Base-by-base conservation (phyloP, 2,329 filamentous ascomycete species). In the Coniochaeta prunicola region DNA sequence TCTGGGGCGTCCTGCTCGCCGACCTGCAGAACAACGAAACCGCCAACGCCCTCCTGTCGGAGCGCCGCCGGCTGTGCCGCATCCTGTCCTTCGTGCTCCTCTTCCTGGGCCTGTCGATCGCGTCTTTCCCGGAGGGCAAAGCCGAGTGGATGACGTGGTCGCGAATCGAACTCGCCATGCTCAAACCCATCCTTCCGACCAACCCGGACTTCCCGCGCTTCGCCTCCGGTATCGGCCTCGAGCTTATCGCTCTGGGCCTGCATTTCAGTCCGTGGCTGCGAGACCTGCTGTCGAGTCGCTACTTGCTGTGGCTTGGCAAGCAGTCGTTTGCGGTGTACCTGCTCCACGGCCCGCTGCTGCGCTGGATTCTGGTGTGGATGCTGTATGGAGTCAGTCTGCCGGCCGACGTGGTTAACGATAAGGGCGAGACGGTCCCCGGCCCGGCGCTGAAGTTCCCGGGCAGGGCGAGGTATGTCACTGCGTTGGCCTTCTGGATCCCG, bases 271-370 rank as follows among this genome's bases (percentile, higher is more conserved):
- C 76, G 1, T 68, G 71, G 30, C 70, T 80, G 31, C 83, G 84
- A 61, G 76, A 76, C 56, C 63, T 80, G 0, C 76, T 87, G 2
- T 81, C 81, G 4, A 79, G 78, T 59, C 77, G 77, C 33, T 76
- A 78, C 58, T 78, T 87, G 48, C 76, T 84, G 50, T 87, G 83
- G 78, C 77, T 87, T 13, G 85, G 85, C 50, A 82, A 81, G 65
- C 80, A 86, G 71, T 84, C 81, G 50, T 87, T 87, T 65, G 83
- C 84, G 1, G 81, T 88, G 15, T 87, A 87, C 65, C 76, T 88
- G 7, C 71, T 87, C 21, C 85, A 88, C 69, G 85, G 84, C 45
- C 79, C 80, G 0, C 74, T 87, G 31, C 78, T 87, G 64, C 80
- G 84, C 59, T 81, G 79, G 26, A 69, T 86, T 8, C 73, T 87